Conservation (phyloP, 2,329 filamentous ascomycete species). For the Talaromyces sp. region DNA sequence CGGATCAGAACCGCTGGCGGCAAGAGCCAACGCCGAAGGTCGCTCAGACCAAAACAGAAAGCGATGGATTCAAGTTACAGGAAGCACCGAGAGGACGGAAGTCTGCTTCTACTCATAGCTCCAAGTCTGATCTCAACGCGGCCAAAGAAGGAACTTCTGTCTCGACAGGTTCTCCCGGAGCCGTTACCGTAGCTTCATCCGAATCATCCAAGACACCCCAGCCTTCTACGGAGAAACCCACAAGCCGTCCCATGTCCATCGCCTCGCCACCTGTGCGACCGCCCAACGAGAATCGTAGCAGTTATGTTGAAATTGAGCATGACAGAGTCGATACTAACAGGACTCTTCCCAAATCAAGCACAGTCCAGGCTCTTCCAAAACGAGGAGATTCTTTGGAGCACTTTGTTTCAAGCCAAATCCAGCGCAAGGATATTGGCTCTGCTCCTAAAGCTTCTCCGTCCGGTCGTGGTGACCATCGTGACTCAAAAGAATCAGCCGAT, state of each 20-base stretch:
- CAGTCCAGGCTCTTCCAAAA: conserved; percentile 45
- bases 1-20: conserved; percentile 28
- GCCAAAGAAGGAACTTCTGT: conserved; percentile 41
- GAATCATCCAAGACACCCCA: conserved; percentile 33
- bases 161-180: conserved; percentile 32
- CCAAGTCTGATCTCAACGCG: conserved; percentile 13
- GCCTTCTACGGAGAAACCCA: conserved; percentile 17
- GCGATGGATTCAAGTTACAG: conserved; percentile 72
- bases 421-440: conserved; percentile 61
- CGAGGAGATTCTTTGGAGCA: conserved; percentile 60
- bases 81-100: conserved; percentile 70
- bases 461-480: conserved; percentile 1
- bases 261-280: conserved; percentile 43
- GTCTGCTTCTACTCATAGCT: conserved; percentile 35
- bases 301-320: conserved; percentile 48
- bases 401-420: conserved; percentile 50
- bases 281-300: conserved; percentile 57
- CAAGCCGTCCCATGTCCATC: conserved; percentile 26
- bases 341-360: conserved; percentile 29
- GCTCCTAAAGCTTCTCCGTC: conserved; percentile 1
- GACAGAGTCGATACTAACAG: conserved; percentile 41
- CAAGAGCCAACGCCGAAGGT: conserved; percentile 23
- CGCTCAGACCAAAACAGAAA: conserved; percentile 19
- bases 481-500: conserved; percentile 13
- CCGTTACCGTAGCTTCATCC: conserved; percentile 10